These are phyloP conservation scores for Seiridium cupressi DNA, from an alignment of 2,329 filamentous ascomycete genomes.

Conservation along the genomic window DNA sequence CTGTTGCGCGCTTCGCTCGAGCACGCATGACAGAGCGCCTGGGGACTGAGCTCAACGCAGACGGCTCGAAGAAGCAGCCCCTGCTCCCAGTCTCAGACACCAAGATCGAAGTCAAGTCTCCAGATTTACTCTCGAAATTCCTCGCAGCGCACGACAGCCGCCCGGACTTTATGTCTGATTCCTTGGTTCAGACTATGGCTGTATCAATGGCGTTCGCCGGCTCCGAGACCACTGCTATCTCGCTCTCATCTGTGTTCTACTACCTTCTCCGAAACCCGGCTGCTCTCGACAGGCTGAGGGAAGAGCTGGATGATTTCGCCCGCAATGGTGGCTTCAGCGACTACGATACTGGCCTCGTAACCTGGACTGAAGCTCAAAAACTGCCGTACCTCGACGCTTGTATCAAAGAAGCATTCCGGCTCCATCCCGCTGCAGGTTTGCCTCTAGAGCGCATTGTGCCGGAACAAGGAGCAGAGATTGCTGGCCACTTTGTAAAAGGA, in stretches of 20 bases:
- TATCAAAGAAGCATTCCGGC: slow-evolving; percentile 74
- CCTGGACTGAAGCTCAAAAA: slow-evolving; percentile 67
- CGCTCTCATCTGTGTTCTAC: slow-evolving; percentile 70
- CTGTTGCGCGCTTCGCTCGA: slow-evolving; percentile 70
- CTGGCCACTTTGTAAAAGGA: slow-evolving; percentile 60
- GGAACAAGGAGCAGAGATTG: slow-evolving; percentile 59
- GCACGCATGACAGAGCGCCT: slow-evolving; percentile 66
- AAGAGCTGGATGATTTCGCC: slow-evolving; percentile 62
- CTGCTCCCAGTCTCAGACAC: slow-evolving; percentile 33
- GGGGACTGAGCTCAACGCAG: slow-evolving; percentile 35
- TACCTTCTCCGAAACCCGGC: slow-evolving; percentile 64
- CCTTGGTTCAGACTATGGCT: slow-evolving; percentile 67
- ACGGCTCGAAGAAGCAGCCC: slow-evolving; percentile 29
- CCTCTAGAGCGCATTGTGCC: slow-evolving; percentile 74
- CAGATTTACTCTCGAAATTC: slow-evolving; percentile 71
- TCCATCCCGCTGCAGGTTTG: slow-evolving; percentile 72
- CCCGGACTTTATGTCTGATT: slow-evolving; percentile 70
- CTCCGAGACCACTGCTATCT: slow-evolving; percentile 78
- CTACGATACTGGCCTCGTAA: slow-evolving; percentile 58
- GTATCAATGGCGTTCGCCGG: slow-evolving; percentile 74
- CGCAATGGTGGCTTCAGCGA: slow-evolving; percentile 49
- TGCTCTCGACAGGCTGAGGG: slow-evolving; percentile 52
- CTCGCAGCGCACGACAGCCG: slow-evolving; percentile 65
- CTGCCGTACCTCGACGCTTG: slow-evolving; percentile 76
- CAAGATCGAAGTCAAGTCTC: slow-evolving; percentile 37